A percentile compares a stretch with the other conserved stretches of the same genome.
Conservation (phyloP, 176 grass and related monocot species). For the Bothriochloa decipiens region DNA sequence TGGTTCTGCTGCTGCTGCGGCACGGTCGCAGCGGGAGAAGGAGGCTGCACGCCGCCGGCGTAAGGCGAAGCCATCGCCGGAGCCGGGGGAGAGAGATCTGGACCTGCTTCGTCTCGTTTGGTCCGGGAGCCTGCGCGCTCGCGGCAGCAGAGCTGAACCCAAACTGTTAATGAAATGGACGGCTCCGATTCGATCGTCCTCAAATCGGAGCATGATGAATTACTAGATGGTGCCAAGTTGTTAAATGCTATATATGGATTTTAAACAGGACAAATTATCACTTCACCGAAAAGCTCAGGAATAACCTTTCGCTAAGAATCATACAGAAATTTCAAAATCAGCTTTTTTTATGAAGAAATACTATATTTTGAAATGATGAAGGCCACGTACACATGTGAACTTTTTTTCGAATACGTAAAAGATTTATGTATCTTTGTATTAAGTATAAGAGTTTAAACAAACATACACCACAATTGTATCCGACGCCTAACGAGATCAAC, state of each 20-base stretch:
- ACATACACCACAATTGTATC: too few species aligned
- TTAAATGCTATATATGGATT: too few species aligned
- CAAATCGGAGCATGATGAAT: not conserved
- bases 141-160: constrained; percentile 3
- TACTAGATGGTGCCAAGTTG: not conserved
- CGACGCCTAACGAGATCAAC: too few species aligned
- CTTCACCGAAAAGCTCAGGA: not conserved
- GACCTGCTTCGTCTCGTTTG: not conserved
- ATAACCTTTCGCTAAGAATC: not conserved
- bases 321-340: not conserved
- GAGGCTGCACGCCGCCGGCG: constrained; percentile 45
- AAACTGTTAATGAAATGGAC: not conserved
- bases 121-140: not conserved
- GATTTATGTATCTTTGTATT: too few species aligned
- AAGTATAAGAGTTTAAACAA: too few species aligned
- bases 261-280: too few species aligned
- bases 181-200: not conserved
- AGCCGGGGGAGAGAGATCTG: constrained; percentile 38
- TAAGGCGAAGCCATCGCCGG: constrained; percentile 60
- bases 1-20: constrained; percentile 55
- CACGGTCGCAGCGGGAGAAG: constrained; percentile 30
- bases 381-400: too few species aligned
- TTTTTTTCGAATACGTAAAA: too few species aligned
- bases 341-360: not conserved
- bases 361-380: too few species aligned